These are phyloP conservation scores for Irpex lacteus DNA, from an alignment of 1,284 basidiomycete species.

Conservation along the genomic window DNA sequence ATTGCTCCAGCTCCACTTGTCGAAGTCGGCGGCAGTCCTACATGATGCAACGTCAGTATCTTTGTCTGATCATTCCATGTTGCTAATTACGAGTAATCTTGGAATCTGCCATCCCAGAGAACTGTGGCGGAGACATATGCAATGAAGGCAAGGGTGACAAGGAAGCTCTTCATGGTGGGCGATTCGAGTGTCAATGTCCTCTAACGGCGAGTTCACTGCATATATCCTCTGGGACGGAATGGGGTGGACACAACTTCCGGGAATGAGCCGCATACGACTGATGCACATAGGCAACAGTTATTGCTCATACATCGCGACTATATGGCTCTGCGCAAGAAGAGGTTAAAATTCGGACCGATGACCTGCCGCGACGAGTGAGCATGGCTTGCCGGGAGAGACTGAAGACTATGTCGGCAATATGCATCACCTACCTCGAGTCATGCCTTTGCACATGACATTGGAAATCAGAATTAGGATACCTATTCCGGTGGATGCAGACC, in stretches of 20 bases:
- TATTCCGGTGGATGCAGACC: no score
- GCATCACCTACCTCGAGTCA: no score
- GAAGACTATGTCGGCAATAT: no score
- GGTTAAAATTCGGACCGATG: conserved; percentile 21
- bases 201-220: not conserved
- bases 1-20: conserved; percentile 27
- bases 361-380: conserved; percentile 2
- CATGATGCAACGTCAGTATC: not conserved
- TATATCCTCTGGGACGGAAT: not conserved
- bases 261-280: conserved; percentile 3
- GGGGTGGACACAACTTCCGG: conserved; percentile 3
- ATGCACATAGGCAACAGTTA: not conserved
- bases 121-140: conserved; percentile 20
- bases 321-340: not conserved
- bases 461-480: no score
- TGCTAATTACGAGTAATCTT: conserved; percentile 21
- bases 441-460: no score
- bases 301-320: not conserved
- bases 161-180: conserved; percentile 15
- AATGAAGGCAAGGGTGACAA: conserved; percentile 10
- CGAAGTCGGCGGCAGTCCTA: conserved; percentile 24
- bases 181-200: no score
- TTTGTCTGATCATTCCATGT: no score
- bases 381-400: no score
- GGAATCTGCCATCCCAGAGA: conserved; percentile 27